These are phyloP conservation scores for Nicotiana tabacum DNA, from an alignment of 257 asterid species.

Conservation along the genomic window DNA sequence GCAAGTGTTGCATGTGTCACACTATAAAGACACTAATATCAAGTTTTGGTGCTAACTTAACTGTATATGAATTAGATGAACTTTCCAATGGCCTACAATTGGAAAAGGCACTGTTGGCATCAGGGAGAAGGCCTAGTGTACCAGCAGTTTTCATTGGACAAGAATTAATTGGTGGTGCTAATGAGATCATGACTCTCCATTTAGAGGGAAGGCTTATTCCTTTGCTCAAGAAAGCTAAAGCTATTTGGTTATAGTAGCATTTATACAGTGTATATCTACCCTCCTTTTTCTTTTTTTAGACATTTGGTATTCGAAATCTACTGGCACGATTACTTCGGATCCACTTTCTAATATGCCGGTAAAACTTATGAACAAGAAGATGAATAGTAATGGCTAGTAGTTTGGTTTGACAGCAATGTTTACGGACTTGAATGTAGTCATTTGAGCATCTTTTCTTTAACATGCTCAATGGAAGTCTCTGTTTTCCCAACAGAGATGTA, in stretches of 20 bases:
- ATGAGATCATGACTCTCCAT: constrained; percentile 76
- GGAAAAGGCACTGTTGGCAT: constrained; percentile 42
- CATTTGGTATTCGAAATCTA: background rate
- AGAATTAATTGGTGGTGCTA: constrained; percentile 57
- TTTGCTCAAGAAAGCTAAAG: constrained; percentile 69
- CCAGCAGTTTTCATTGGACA: constrained; percentile 71
- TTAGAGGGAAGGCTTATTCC: constrained; percentile 57
- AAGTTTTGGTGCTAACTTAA: constrained; percentile 65
- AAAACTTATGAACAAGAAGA: background rate
- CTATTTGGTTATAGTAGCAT: constrained; percentile 44
- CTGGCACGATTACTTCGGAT: background rate
- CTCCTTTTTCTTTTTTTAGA: background rate
- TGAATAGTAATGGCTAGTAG: background rate
- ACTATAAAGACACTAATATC: constrained; percentile 53
- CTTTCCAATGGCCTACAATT: constrained; percentile 51
- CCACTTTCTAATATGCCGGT: background rate
- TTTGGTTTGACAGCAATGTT: background rate
- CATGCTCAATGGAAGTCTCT: background rate
- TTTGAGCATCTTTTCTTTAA: background rate
- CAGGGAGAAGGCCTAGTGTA: constrained; percentile 31
- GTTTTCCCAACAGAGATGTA: background rate
- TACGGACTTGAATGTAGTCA: background rate
- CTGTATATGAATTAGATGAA: constrained; percentile 56
- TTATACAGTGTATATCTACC: background rate
- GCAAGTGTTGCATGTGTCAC: constrained; percentile 66